Percentiles rank a stretch among this genome's conserved stretches.
Conservation (phyloP, 352 stramenopile species). For the Pythium folliculosum region DNA sequence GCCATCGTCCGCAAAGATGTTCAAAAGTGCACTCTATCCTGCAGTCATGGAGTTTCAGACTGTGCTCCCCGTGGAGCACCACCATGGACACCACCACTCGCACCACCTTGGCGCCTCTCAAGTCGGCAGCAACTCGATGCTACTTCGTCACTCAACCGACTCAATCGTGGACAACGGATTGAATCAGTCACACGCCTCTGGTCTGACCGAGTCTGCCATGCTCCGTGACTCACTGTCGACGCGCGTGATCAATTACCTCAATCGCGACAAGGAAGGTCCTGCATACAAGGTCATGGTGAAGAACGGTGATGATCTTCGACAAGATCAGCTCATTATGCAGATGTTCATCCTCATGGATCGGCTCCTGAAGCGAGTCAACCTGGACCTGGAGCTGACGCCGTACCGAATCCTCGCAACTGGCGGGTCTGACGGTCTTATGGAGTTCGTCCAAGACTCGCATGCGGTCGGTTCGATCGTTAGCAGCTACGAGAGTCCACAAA, state of each 20-base stretch:
- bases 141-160: conserved; percentile 51
- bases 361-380: conserved; percentile 97
- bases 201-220: conserved; percentile 29
- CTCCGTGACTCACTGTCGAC: conserved; percentile 74
- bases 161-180: conserved; percentile 35
- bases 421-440: conserved; percentile 93
- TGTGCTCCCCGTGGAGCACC: conserved; percentile 46
- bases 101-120: conserved; percentile 9
- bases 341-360: conserved; percentile 99
- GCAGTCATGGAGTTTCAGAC: conserved; percentile 96
- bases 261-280: conserved; percentile 80
- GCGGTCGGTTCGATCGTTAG: conserved; percentile 96
- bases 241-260: conserved; percentile 75
- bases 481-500: conserved; percentile 92
- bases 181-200: conserved; percentile 11
- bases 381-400: conserved; percentile 97
- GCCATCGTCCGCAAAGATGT: conserved; percentile 93
- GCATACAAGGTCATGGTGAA: conserved; percentile 99
- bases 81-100: conserved; percentile 9
- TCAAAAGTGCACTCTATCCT: conserved; percentile 98
- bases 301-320: conserved; percentile 98
- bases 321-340: conserved; percentile 99
- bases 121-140: conserved; percentile 40
- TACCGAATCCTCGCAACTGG: conserved; percentile 93
- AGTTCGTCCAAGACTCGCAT: conserved; percentile 96